Percentiles rank a stretch among this genome's conserved stretches.
These are phyloP conservation scores for Ceratopteris richardii DNA, from an alignment of 75 land plant genomes.

Conservation along the genomic window DNA sequence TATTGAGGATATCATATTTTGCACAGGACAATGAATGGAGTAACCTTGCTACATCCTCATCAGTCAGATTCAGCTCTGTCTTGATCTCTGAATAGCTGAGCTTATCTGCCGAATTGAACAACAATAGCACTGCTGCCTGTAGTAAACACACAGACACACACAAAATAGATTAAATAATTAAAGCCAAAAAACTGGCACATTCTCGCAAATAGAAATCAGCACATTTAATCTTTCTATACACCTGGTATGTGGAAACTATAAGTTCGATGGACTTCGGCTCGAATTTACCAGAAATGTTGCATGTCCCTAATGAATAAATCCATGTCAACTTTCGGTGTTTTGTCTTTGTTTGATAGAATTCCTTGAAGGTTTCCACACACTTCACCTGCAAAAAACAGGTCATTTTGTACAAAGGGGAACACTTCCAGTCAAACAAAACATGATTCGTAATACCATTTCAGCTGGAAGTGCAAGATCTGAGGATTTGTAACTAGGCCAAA, in stretches of 20 bases:
- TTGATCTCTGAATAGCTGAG: constrained; percentile 72
- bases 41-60: constrained; percentile 80
- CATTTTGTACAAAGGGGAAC: too few relatives aligned
- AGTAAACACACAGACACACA: not conserved
- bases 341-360: constrained; percentile 86
- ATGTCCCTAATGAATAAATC: constrained; percentile 89
- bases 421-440: not conserved
- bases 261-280: constrained; percentile 72
- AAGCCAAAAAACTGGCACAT: too few relatives aligned
- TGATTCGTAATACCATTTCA: constrained; percentile 54
- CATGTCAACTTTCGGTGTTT: constrained; percentile 93
- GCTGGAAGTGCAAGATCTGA: constrained; percentile 88
- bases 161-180: too few relatives aligned
- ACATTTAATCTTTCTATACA: too few relatives aligned
- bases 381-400: constrained; percentile 65
- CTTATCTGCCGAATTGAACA: constrained; percentile 69
- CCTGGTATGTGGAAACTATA: constrained; percentile 91
- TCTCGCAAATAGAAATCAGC: too few relatives aligned
- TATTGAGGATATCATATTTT: constrained; percentile 69
- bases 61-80: constrained; percentile 65
- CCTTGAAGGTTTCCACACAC: constrained; percentile 85
- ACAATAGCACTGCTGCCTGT: constrained; percentile 66
- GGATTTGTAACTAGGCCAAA: constrained; percentile 98
- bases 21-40: constrained; percentile 94
- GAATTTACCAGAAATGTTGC: constrained; percentile 78